Evolutionary conservation across 768 basidiomycete genomes (phyloP).

Genomic region (Leccinellum luteum): DNA sequence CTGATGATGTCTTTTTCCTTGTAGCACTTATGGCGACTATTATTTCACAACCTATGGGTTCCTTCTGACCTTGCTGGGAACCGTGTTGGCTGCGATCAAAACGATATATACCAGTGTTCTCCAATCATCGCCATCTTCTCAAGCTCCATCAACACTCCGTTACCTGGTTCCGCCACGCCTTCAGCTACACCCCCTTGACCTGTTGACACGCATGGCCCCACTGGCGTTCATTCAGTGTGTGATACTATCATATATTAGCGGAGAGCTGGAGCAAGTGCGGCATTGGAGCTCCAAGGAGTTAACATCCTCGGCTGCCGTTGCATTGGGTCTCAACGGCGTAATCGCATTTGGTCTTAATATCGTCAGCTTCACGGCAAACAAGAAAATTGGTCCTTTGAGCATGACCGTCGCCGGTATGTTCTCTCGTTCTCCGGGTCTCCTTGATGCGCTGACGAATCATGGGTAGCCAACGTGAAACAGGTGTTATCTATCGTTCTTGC

Average conservation of each 20-base stretch:
- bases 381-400: slow-evolving; percentile 80
- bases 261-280: slow-evolving; percentile 71
- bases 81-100: slow-evolving; percentile 89
- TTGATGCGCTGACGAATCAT: slow-evolving; percentile 6
- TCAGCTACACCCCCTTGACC: slow-evolving; percentile 72
- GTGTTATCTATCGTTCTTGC: slow-evolving; percentile 86
- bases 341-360: slow-evolving; percentile 94
- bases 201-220: slow-evolving; percentile 87
- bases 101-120: slow-evolving; percentile 88
- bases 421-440: neutral
- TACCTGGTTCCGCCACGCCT: slow-evolving; percentile 34
- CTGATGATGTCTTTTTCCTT: neutral
- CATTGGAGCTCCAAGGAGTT: slow-evolving; percentile 43
- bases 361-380: slow-evolving; percentile 95
- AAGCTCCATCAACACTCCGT: slow-evolving; percentile 15
- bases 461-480: slow-evolving; percentile 84
- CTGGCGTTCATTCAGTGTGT: slow-evolving; percentile 89
- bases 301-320: slow-evolving; percentile 40
- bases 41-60: slow-evolving; percentile 86
- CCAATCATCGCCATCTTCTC: slow-evolving; percentile 42
- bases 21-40: slow-evolving; percentile 93
- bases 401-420: slow-evolving; percentile 86
- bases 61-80: slow-evolving; percentile 84
- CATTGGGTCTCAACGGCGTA: slow-evolving; percentile 72
- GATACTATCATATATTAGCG: slow-evolving; percentile 69